A percentile compares a stretch with the other conserved stretches of the same genome.
These are phyloP conservation scores for Aechmea fasciata DNA, from an alignment of 176 grass and related monocot species.

Conservation along the genomic window DNA sequence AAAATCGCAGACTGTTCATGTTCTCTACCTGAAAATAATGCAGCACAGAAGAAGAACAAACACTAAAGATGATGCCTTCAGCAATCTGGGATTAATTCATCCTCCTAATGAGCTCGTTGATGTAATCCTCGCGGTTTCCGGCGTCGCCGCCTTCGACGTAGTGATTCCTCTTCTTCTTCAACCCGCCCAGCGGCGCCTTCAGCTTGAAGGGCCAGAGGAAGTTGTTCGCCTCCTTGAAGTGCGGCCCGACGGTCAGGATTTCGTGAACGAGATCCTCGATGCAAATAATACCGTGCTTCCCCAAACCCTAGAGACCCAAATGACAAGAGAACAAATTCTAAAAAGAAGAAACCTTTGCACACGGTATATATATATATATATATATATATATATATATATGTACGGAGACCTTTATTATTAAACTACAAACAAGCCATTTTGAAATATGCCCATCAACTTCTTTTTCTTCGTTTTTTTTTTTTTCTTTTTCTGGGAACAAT, in stretches of 20 bases:
- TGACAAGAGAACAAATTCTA: neutral
- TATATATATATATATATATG: too few species aligned
- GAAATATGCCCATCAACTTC: too few species aligned
- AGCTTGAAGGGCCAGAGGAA: slow-evolving; percentile 75
- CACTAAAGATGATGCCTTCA: too few species aligned
- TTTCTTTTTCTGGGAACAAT: too few species aligned
- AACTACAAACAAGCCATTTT: too few species aligned
- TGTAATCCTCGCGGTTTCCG: slow-evolving; percentile 63
- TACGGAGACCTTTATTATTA: too few species aligned
- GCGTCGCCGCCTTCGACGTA: slow-evolving; percentile 54
- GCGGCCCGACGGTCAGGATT: slow-evolving; percentile 51
- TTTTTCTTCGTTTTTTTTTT: too few species aligned
- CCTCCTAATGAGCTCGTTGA: slow-evolving; percentile 63
- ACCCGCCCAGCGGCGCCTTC: slow-evolving; percentile 45
- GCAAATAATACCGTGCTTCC: slow-evolving; percentile 55
- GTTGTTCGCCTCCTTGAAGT: slow-evolving; percentile 66
- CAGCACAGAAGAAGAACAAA: too few species aligned
- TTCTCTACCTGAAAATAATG: too few species aligned
- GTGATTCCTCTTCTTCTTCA: slow-evolving; percentile 62
- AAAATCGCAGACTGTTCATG: too few species aligned
- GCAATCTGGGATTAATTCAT: slow-evolving; percentile 33
- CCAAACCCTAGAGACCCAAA: slow-evolving; percentile 29
- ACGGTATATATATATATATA: too few species aligned
- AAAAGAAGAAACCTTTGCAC: too few species aligned
- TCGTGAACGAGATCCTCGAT: slow-evolving; percentile 65